Evolutionary conservation across 306 rosid species (phyloP).

Genomic region (Hippophae rhamnoides): DNA sequence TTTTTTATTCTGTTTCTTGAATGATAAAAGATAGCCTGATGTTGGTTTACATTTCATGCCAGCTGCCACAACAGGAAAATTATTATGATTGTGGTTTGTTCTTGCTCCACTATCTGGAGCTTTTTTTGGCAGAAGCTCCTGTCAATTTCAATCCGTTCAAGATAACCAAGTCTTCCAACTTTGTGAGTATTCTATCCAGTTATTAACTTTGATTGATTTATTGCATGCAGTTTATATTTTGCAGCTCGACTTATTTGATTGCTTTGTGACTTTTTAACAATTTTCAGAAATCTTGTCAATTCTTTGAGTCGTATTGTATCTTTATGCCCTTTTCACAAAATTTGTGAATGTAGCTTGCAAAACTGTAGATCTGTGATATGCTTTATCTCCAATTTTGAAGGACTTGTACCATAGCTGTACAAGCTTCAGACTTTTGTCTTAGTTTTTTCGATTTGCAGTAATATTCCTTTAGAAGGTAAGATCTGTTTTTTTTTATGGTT

Average conservation of each 20-base stretch:
- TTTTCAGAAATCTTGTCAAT: too few relatives aligned
- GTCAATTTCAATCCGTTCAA: constrained; percentile 63
- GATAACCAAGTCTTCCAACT: constrained; percentile 56
- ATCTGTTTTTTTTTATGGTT: background rate
- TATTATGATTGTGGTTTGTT: constrained; percentile 88
- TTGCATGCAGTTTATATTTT: too few relatives aligned
- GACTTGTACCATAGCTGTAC: background rate
- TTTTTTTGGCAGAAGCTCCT: constrained; percentile 75
- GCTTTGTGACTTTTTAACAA: too few relatives aligned
- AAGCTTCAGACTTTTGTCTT: background rate
- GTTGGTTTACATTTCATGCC: constrained; percentile 24
- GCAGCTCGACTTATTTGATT: too few relatives aligned
- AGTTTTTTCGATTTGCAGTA: background rate
- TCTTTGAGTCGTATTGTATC: background rate
- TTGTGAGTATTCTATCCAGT: constrained; percentile 50
- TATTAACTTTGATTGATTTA: background rate
- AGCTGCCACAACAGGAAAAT: constrained; percentile 95
- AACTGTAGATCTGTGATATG: background rate
- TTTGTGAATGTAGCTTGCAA: background rate
- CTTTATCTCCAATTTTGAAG: background rate
- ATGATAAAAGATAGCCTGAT: constrained; percentile 2
- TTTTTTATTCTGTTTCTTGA: background rate
- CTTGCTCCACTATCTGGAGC: constrained; percentile 90
- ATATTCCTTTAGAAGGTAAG: background rate
- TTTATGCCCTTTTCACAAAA: background rate